A percentile compares a stretch with the other conserved stretches of the same genome.
Conservation (phyloP, 345 rosid species). For the Erodium maritimum region DNA sequence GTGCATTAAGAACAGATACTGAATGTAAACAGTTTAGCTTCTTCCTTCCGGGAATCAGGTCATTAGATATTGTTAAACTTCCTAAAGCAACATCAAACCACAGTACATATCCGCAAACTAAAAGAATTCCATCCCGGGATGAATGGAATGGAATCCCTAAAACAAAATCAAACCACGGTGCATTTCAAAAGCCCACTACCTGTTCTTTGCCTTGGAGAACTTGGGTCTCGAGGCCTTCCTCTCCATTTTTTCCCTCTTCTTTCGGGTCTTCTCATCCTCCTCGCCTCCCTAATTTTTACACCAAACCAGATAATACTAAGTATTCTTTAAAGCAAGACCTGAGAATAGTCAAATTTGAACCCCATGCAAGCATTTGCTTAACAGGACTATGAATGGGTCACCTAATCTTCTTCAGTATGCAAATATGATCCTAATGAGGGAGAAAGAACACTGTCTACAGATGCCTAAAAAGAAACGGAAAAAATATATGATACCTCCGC, state of each 20-base stretch:
- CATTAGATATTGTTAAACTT: too few relatives aligned
- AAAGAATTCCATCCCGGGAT: too few relatives aligned
- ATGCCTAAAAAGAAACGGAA: background rate
- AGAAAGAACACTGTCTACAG: too few relatives aligned
- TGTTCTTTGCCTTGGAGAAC: constrained; percentile 49
- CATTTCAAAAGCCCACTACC: constrained; percentile 11
- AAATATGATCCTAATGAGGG: background rate
- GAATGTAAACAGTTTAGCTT: too few relatives aligned
- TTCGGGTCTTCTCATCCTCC: constrained; percentile 80
- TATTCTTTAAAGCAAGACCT: too few relatives aligned
- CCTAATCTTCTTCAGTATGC: too few relatives aligned
- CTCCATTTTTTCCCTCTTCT: constrained; percentile 91
- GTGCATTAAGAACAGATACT: too few relatives aligned
- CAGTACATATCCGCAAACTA: too few relatives aligned
- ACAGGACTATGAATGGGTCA: background rate
- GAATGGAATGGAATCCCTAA: too few relatives aligned
- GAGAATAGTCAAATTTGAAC: background rate
- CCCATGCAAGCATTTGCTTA: background rate
- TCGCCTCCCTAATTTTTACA: constrained; percentile 37
- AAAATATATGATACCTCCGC: constrained; percentile 43
- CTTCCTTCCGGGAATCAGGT: too few relatives aligned
- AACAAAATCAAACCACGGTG: background rate
- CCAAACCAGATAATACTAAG: background rate
- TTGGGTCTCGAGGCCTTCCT: constrained; percentile 59
- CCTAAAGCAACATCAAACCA: too few relatives aligned